A percentile compares a stretch with the other conserved stretches of the same genome.
Conservation (phyloP, 495 filamentous ascomycete species). For the Friedmanniomyces endolithicus region DNA sequence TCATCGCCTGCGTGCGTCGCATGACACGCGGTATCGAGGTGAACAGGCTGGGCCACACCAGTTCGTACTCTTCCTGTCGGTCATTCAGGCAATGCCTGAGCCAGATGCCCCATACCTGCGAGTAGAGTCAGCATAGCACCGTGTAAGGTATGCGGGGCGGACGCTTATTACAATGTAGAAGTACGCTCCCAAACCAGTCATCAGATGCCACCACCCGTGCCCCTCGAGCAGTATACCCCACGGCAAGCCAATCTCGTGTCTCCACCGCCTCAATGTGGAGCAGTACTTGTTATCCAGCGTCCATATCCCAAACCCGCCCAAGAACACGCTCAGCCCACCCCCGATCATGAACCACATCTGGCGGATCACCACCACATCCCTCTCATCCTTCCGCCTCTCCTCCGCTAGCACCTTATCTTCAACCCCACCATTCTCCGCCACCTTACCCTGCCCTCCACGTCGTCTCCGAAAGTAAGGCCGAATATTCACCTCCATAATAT, state of each 20-base stretch:
- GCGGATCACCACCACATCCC: slow-evolving; percentile 48
- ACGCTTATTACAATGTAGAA: slow-evolving; percentile 46
- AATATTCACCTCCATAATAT: slow-evolving; percentile 75
- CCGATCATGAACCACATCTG: slow-evolving; percentile 67
- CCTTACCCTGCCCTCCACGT: slow-evolving; percentile 24
- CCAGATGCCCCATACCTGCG: slow-evolving; percentile 61
- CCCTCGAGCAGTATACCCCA: slow-evolving; percentile 88
- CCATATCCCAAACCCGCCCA: slow-evolving; percentile 81
- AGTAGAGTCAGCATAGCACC: not conserved
- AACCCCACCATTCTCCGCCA: slow-evolving; percentile 21
- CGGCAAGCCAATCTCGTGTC: slow-evolving; percentile 63
- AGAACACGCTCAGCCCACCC: slow-evolving; percentile 59
- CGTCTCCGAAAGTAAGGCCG: slow-evolving; percentile 36
- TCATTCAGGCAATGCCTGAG: slow-evolving; percentile 68
- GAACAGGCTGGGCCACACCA: slow-evolving; percentile 58
- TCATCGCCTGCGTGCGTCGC: slow-evolving; percentile 17
- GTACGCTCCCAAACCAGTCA: slow-evolving; percentile 61
- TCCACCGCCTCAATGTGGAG: slow-evolving; percentile 52
- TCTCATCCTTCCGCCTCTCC: slow-evolving; percentile 35
- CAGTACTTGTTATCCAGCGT: slow-evolving; percentile 77
- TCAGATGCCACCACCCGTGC: slow-evolving; percentile 88
- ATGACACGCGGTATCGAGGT: slow-evolving; percentile 54
- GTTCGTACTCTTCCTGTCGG: slow-evolving; percentile 59
- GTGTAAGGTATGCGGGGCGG: not conserved
- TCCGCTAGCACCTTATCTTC: slow-evolving; percentile 19